Percentiles rank a stretch among this genome's conserved stretches.
Conservation (phyloP, 1,139 yeast species). For the Taphrina betulina region DNA sequence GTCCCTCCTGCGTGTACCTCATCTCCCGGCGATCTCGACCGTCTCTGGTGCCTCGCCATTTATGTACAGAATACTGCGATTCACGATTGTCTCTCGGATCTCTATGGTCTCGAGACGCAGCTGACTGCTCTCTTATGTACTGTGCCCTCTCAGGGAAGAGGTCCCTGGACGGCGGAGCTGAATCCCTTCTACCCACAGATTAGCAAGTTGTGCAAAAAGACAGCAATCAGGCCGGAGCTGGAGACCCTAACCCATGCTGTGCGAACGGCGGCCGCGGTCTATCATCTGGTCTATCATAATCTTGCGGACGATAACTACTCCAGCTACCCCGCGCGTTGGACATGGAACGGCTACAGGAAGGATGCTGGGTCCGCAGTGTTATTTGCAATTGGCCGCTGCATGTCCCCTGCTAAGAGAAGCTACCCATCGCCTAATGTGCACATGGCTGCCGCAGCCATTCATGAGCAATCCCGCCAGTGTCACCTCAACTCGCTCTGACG, state of each 20-base stretch:
- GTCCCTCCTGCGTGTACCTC: neutral
- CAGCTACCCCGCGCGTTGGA: slow-evolving; percentile 15
- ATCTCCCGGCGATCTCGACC: slow-evolving; percentile 5
- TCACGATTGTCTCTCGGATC: slow-evolving; percentile 11
- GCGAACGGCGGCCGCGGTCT: neutral
- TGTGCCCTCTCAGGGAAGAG: slow-evolving; percentile 18
- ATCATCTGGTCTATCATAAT: slow-evolving; percentile 8
- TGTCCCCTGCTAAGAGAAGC: too few species aligned
- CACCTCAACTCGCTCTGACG: too few species aligned
- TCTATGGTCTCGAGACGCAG: slow-evolving; percentile 1
- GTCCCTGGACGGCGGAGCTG: neutral
- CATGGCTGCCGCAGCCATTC: too few species aligned
- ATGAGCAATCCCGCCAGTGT: too few species aligned
- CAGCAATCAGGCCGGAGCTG: too few species aligned
- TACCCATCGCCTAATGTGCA: too few species aligned
- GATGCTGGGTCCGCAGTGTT: too few species aligned
- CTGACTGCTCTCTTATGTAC: neutral
- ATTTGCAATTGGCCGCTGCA: too few species aligned
- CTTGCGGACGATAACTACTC: neutral
- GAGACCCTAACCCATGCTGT: slow-evolving; percentile 3
- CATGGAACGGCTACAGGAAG: too few species aligned
- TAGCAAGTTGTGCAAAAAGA: too few species aligned
- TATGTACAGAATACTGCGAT: neutral
- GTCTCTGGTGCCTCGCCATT: slow-evolving; percentile 3
- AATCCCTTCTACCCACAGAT: too few species aligned